These are phyloP conservation scores for Pyrenula massariospora DNA, from an alignment of 495 filamentous ascomycete species.

Conservation along the genomic window DNA sequence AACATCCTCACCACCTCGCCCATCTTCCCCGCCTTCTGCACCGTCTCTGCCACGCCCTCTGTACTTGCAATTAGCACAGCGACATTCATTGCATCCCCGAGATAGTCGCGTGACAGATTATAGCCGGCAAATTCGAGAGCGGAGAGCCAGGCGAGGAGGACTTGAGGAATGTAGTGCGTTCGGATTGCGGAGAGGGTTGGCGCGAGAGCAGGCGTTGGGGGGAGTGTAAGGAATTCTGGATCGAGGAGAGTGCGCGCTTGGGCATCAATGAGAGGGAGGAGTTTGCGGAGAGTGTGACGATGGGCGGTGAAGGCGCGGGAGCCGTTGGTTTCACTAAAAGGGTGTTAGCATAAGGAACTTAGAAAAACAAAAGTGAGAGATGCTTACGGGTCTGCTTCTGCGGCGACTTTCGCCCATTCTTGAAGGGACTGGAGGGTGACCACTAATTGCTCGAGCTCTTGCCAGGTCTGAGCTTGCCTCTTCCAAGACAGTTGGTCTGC, in stretches of 20 bases:
- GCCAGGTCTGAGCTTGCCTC: slow-evolving; percentile 46
- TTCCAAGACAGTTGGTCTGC: slow-evolving; percentile 19
- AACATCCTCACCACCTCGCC: slow-evolving; percentile 65
- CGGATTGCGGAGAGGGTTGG: slow-evolving; percentile 37
- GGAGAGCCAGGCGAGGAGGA: slow-evolving; percentile 67
- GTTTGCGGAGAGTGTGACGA: background rate
- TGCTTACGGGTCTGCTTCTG: slow-evolving; percentile 25
- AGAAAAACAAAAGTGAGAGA: background rate
- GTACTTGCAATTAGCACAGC: slow-evolving; percentile 51
- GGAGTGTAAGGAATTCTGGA: background rate
- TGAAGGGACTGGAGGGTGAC: slow-evolving; percentile 55
- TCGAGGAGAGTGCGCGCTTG: slow-evolving; percentile 15
- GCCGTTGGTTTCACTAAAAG: background rate
- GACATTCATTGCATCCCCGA: slow-evolving; percentile 70
- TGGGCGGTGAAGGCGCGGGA: background rate
- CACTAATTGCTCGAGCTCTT: slow-evolving; percentile 62
- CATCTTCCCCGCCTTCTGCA: slow-evolving; percentile 57
- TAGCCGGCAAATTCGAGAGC: slow-evolving; percentile 59
- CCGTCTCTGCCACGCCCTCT: slow-evolving; percentile 51
- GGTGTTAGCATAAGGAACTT: background rate
- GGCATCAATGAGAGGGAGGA: slow-evolving; percentile 10
- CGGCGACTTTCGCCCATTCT: slow-evolving; percentile 33
- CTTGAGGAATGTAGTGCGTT: slow-evolving; percentile 66
- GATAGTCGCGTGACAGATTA: slow-evolving; percentile 46
- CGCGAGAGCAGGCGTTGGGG: background rate